These are phyloP conservation scores for Spencermartinsiella europaea DNA, from an alignment of 805 yeast genomes.

Conservation along the genomic window DNA sequence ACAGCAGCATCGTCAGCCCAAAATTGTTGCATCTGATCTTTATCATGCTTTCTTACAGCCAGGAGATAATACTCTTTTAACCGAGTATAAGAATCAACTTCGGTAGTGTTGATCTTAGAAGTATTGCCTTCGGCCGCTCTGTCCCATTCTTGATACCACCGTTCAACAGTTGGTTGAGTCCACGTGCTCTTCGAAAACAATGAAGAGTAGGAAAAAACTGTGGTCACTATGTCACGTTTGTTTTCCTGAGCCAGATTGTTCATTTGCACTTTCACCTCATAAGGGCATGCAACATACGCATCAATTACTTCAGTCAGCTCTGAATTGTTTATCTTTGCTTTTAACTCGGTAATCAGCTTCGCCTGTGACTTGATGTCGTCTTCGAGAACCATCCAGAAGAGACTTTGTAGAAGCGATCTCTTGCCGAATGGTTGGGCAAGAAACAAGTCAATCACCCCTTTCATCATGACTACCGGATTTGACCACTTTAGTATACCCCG, in stretches of 20 bases:
- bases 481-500: constrained; percentile 75
- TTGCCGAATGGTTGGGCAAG: constrained; percentile 74
- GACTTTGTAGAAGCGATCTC: constrained; percentile 63
- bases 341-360: constrained; percentile 46
- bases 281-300: constrained; percentile 12
- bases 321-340: constrained; percentile 32
- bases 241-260: neutral
- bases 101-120: constrained; percentile 21
- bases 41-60: constrained; percentile 66
- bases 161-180: constrained; percentile 13
- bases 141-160: constrained; percentile 35
- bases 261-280: constrained; percentile 1
- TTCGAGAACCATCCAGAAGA: constrained; percentile 64
- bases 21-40: constrained; percentile 62
- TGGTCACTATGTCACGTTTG: neutral
- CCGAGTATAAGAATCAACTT: constrained; percentile 46
- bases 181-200: neutral
- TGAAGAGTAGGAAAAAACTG: neutral
- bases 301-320: constrained; percentile 23
- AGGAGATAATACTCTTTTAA: constrained; percentile 60
- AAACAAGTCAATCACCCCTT: constrained; percentile 72
- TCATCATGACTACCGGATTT: constrained; percentile 80
- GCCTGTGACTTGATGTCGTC: constrained; percentile 69
- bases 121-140: constrained; percentile 26
- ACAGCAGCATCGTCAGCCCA: constrained; percentile 86